Evolutionary conservation across 2,329 filamentous ascomycete genomes (phyloP).

Genomic region (Cercospora sp.): DNA sequence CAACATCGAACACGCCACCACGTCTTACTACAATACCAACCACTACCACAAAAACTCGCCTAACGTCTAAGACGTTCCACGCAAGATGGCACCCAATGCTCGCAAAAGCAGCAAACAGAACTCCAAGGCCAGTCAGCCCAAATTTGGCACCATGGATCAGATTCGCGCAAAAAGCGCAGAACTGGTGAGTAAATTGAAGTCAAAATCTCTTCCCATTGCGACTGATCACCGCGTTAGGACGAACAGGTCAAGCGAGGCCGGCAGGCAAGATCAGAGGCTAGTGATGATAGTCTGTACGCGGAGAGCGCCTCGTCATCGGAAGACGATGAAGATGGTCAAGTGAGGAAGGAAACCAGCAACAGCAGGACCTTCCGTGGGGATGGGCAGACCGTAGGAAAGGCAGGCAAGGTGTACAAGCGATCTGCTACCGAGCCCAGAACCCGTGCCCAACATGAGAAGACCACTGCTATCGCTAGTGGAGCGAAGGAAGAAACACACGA

Average conservation of each 20-base stretch:
- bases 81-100: neutral
- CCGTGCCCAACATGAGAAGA: too few species aligned
- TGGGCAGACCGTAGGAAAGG: neutral
- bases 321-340: neutral
- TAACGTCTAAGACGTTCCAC: neutral
- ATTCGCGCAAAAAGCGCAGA: neutral
- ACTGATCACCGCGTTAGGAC: neutral
- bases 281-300: neutral
- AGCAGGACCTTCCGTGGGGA: neutral
- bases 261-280: neutral
- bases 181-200: neutral
- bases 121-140: neutral
- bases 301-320: neutral
- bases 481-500: neutral
- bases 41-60: neutral
- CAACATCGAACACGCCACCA: neutral
- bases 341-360: neutral
- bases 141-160: neutral
- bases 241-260: neutral
- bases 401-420: too few species aligned
- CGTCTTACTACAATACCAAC: neutral
- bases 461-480: too few species aligned
- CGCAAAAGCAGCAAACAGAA: neutral
- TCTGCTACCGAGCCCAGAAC: too few species aligned
- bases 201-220: neutral